Conservation (phyloP, 371 early-diverging fungal species). For the Rhizopus microsporus region DNA sequence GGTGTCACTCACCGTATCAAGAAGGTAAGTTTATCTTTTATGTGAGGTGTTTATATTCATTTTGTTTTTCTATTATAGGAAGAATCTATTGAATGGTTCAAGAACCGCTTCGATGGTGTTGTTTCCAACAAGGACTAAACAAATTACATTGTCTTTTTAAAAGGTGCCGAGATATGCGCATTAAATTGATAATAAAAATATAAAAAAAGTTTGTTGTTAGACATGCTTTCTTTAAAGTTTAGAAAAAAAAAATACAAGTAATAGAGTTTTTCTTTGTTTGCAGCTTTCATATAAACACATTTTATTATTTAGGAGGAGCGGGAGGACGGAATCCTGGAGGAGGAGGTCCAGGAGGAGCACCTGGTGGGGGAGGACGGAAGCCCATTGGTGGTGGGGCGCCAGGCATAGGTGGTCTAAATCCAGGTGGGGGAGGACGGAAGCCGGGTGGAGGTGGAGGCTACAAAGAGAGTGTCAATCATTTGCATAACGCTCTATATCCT, state of each 20-base stretch:
- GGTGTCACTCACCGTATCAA: constrained; percentile 94
- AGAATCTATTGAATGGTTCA: constrained; percentile 87
- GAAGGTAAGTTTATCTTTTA: constrained; percentile 53
- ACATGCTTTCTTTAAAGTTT: no score
- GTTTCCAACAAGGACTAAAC: constrained; percentile 69
- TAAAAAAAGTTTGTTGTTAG: no score
- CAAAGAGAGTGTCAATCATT: neutral
- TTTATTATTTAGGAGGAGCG: constrained; percentile 20
- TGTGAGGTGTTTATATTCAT: neutral
- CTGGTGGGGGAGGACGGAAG: constrained; percentile 56
- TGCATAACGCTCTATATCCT: neutral
- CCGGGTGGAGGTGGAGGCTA: constrained; percentile 64
- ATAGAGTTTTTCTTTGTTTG: neutral
- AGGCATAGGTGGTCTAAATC: constrained; percentile 38
- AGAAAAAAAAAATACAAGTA: no score
- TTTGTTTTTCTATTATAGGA: constrained; percentile 42
- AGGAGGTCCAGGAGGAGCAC: constrained; percentile 44
- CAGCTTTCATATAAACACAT: neutral
- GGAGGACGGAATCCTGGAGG: constrained; percentile 30
- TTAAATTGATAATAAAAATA: no score
- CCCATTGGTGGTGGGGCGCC: constrained; percentile 59
- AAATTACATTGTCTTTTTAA: neutral
- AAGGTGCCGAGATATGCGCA: no score
- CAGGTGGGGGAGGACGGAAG: constrained; percentile 64
- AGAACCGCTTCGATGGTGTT: constrained; percentile 89